Evolutionary conservation across 2,329 filamentous ascomycete species (phyloP).

Genomic region (Diaporthe vexans): DNA sequence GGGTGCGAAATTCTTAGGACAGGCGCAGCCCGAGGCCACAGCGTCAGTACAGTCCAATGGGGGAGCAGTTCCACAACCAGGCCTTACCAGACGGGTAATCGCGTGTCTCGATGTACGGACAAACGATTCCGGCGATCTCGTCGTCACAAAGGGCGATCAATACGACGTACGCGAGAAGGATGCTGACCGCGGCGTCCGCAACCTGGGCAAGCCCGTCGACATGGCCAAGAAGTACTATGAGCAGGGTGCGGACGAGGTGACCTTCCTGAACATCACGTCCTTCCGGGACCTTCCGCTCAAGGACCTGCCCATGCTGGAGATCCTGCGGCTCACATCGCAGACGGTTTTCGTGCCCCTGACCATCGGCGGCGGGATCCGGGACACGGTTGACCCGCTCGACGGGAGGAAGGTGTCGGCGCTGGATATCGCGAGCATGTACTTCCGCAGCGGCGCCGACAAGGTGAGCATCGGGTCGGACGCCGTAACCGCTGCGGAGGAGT

Average conservation of each 20-base stretch:
- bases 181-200: slow-evolving; percentile 77
- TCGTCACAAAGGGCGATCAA: slow-evolving; percentile 98
- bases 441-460: slow-evolving; percentile 96
- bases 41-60: slow-evolving; percentile 37
- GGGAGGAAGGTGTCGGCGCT: slow-evolving; percentile 89
- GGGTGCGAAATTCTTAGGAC: slow-evolving; percentile 66
- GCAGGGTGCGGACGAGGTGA: slow-evolving; percentile 95
- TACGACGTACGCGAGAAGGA: slow-evolving; percentile 97
- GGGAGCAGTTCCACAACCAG: slow-evolving; percentile 51
- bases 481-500: slow-evolving; percentile 92
- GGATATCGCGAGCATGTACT: slow-evolving; percentile 96
- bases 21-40: slow-evolving; percentile 45
- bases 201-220: slow-evolving; percentile 96
- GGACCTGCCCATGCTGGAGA: slow-evolving; percentile 96
- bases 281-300: slow-evolving; percentile 95
- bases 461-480: slow-evolving; percentile 97
- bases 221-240: slow-evolving; percentile 96
- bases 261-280: slow-evolving; percentile 97
- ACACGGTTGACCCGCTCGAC: slow-evolving; percentile 86
- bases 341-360: slow-evolving; percentile 97
- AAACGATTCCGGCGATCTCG: slow-evolving; percentile 94
- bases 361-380: slow-evolving; percentile 94
- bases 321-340: slow-evolving; percentile 86
- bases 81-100: slow-evolving; percentile 92
- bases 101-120: slow-evolving; percentile 95